Base-by-base conservation (phyloP, 495 filamentous ascomycete genomes). In the Neurospora cerealis region DNA sequence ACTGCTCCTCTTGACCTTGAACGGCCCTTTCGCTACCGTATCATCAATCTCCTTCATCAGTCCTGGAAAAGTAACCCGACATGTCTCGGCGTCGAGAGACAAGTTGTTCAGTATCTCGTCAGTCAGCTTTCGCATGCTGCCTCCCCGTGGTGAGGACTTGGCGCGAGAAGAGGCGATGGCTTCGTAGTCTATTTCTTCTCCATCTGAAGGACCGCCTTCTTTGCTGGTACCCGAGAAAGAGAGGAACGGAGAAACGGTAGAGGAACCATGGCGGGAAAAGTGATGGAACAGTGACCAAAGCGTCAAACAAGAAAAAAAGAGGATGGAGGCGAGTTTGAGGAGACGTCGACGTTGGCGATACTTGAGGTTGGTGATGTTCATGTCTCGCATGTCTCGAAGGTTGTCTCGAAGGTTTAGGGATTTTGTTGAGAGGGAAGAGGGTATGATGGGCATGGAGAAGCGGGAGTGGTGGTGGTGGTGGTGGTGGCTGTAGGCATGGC, bases 41-140 rank as follows among this genome's bases (percentile, higher is more conserved):
- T 81, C 73, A 69, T 86, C 85, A 71, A 88, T 80, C 74, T 86
- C 81, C 36, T 80, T 78, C 10, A 80, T 83, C 9, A 88, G 77
- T 6, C 82, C 83, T 1, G 86, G 86, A 73, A 88, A 88, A 15
- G 79, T 73, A 62, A 78, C 74, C 15, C 75, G 46, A 77, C 86
- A 88, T 74, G 86, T 79, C 21, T 75, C 71, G 32, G 83, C 80
- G 28, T 76, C 81, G 10, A 88, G 80, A 41, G 77, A 82, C 28
- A 83, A 78, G 75, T 82, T 83, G 71, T 81, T 78, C 32, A 85
- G 77, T 9, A 82, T 73, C 40, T 80, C 76, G 5, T 76, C 74
- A 7, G 83, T 69, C 5, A 74, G 76, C 24, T 37, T 44, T 1
- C 38, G 24, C 15, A 46, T 72, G 42, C 13, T 40, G 0, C 66